Base-by-base conservation (phyloP, 495 filamentous ascomycete species). In the Oidiodendron maius region DNA sequence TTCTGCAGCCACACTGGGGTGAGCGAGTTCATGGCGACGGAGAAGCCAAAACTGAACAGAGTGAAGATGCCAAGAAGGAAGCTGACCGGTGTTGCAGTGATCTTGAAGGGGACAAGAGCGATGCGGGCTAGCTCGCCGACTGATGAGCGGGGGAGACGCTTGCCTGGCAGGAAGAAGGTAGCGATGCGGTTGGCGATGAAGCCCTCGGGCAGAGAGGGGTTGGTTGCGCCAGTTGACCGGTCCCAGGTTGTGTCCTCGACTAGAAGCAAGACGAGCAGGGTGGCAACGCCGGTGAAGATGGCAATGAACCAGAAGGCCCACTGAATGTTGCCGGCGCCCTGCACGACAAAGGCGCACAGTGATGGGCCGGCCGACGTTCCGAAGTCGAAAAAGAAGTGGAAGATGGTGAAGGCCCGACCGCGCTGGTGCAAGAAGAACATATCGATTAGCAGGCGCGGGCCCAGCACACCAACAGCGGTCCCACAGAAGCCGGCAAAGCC, bases 261-360 rank as follows among this genome's bases (percentile, higher is more conserved):
- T 45, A 71, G 70, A 23, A 63, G 35, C 26, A 76, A 68, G 35
- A 22, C 40, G 3, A 13, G 56, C 16, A 74, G 57, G 15, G 70
- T 60, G 5, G 69, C 59, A 18, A 67, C 58, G 2, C 65, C 71
- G 1, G 70, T 50, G 0, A 70, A 46, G 8, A 61, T 69, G 1
- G 76, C 59, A 0, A 67, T 69, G 73, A 73, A 77, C 73, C 75
- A 78, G 57, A 72, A 76, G 0, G 65, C 62, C 64, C 71, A 78
- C 13, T 65, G 64, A 0, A 51, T 55, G n/a, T 61, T 52, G 0
- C 63, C 58, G 0, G 68, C 64, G n/a, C n/a, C n/a, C n/a, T n/a
- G n/a, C n/a, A n/a, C n/a, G 46, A 76, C 67, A 40, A 75, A 76
- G 3, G 68, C 74, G 0, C 63, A 66, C 36, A 76, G 64, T 0